Conservation (phyloP, 257 asterid species). For the Nicotiana benthamiana region DNA sequence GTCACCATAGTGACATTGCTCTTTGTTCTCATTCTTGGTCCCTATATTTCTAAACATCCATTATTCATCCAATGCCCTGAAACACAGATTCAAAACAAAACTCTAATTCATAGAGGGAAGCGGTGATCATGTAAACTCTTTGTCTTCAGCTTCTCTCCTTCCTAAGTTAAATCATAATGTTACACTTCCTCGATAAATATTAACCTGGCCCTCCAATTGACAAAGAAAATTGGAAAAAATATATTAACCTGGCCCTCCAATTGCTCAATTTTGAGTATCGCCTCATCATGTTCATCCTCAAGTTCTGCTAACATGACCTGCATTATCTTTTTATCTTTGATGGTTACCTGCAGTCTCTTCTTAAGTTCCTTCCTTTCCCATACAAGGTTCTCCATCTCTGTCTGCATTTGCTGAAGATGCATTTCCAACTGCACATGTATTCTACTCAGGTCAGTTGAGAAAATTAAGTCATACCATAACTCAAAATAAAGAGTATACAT, state of each 20-base stretch:
- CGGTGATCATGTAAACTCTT: background rate
- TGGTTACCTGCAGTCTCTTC: slow-evolving; percentile 23
- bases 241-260: slow-evolving; percentile 41
- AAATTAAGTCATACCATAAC: background rate
- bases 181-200: background rate
- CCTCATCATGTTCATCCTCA: slow-evolving; percentile 56
- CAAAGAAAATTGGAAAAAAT: background rate
- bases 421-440: slow-evolving; percentile 51
- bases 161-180: background rate
- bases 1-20: background rate
- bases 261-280: slow-evolving; percentile 39
- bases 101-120: no score
- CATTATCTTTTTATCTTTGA: slow-evolving; percentile 28
- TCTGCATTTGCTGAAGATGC: slow-evolving; percentile 34
- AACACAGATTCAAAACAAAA: background rate
- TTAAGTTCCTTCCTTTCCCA: slow-evolving; percentile 46
- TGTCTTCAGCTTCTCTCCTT: background rate
- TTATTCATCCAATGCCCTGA: background rate
- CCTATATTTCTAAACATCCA: background rate
- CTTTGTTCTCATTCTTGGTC: background rate
- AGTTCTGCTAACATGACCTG: slow-evolving; percentile 47
- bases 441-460: slow-evolving; percentile 12
- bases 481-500: background rate
- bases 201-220: slow-evolving; percentile 44
- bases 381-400: slow-evolving; percentile 33